Base-by-base conservation (phyloP, 2,329 filamentous ascomycete genomes). In the Epichloe glyceriae region DNA sequence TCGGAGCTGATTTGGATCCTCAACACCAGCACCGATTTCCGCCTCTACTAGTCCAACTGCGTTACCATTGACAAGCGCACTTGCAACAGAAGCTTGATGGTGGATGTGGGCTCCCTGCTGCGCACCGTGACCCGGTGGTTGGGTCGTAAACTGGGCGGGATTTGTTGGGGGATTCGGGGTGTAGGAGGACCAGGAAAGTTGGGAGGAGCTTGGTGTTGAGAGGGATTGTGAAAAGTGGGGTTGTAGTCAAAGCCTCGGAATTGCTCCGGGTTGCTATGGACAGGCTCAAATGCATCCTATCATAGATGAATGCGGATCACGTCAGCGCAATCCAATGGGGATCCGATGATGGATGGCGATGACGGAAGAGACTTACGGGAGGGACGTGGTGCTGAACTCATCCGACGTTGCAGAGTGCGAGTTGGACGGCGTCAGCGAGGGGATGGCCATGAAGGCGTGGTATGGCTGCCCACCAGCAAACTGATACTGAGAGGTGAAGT, bases 131-230 rank as follows among this genome's bases (percentile, higher is more conserved):
- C 56, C 57, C 38, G 52, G 53, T 46, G 55, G 63, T 26, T 58
- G 62, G 22, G 55, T 54, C 46, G 55, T 55, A 50, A 60, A 66
- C 35, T 66, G 49, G 56, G 54, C 53, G 17, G 72, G 68, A 46
- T 68, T 72, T 4, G 76, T 72, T 5, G 76, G 76, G 17, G 75
- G 75, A 12, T 75, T 78, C 76, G 76, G 17, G 75, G 76, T 11
- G 75, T 78, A 2, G 75, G 74, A 33, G 76, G 75, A 3, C 71
- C 69, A 6, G 71, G 69, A 50, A 65, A 60, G 50, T 50, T 46
- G 52, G 65, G 61, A 26, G 22, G 22, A 40, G 61, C 60, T 4
- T 39, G 38, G 26, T 30, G 26, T 30, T 30, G 26, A 49, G 64
- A 64, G 34, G 65, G 56, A 22, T 56, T 50, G 56, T 69, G 68